Conservation (phyloP, 2,329 filamentous ascomycete species). For the Fusarium albidum region DNA sequence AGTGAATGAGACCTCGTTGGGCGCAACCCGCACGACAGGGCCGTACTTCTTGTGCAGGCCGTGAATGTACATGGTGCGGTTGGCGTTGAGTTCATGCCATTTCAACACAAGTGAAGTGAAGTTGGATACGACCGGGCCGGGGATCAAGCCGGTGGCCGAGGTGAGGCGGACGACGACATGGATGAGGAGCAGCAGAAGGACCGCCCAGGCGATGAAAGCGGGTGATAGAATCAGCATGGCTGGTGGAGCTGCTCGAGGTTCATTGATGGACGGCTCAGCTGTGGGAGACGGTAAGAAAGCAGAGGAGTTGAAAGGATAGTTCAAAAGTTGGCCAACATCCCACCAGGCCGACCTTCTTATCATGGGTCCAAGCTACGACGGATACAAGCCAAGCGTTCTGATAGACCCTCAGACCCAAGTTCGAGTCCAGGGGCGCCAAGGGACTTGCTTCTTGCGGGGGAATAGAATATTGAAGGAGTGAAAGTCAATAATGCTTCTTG, state of each 20-base stretch:
- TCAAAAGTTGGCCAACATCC: background rate
- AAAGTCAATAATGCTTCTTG: constrained; percentile 12
- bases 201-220: constrained; percentile 33
- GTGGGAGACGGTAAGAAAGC: background rate
- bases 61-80: constrained; percentile 64
- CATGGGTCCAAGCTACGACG: constrained; percentile 16
- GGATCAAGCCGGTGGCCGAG: constrained; percentile 51
- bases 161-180: constrained; percentile 40
- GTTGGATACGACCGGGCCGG: constrained; percentile 57
- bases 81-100: constrained; percentile 63
- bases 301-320: background rate
- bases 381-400: constrained; percentile 12
- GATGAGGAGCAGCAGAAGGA: constrained; percentile 36
- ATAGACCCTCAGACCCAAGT: constrained; percentile 7
- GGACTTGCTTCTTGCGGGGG: constrained; percentile 20
- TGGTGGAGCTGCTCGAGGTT: background rate
- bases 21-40: constrained; percentile 64
- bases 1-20: constrained; percentile 67
- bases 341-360: constrained; percentile 29
- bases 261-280: background rate
- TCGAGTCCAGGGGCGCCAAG: constrained; percentile 17
- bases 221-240: constrained; percentile 43
- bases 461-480: background rate
- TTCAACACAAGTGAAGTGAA: constrained; percentile 61
- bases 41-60: constrained; percentile 63